These are phyloP conservation scores for Termitomyces sp. DNA, from an alignment of 768 basidiomycete genomes.

Conservation along the genomic window DNA sequence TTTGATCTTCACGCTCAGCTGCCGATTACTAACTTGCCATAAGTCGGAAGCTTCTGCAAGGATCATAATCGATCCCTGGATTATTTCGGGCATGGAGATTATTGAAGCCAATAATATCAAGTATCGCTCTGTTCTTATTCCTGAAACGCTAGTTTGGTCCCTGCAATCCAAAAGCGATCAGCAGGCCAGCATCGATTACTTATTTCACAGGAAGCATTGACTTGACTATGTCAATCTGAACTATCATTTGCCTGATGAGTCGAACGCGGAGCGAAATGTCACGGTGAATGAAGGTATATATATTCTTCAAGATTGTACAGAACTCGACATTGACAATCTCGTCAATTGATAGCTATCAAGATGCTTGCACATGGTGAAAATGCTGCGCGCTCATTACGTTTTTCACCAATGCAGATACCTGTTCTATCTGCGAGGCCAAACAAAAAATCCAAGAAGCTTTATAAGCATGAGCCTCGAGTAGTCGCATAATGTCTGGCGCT, in stretches of 20 bases:
- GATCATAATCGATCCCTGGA: not conserved
- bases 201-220: not conserved
- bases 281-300: too few relatives aligned
- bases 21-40: not conserved
- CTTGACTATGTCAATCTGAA: not conserved
- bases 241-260: not conserved
- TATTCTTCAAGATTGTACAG: not conserved
- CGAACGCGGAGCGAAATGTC: too few relatives aligned
- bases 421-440: too few relatives aligned
- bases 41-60: not conserved
- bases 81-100: not conserved
- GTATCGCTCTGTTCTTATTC: not conserved
- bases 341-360: too few relatives aligned
- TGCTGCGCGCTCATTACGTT: too few relatives aligned
- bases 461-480: too few relatives aligned
- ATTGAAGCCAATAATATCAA: not conserved
- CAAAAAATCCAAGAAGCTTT: too few relatives aligned
- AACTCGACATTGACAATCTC: too few relatives aligned
- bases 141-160: not conserved
- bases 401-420: too few relatives aligned
- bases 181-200: not conserved
- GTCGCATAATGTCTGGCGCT: too few relatives aligned
- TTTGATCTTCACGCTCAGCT: not conserved
- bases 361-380: too few relatives aligned
- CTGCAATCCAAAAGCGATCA: not conserved